Evolutionary conservation across 768 basidiomycete genomes (phyloP).

Genomic region (Terana coerulea): DNA sequence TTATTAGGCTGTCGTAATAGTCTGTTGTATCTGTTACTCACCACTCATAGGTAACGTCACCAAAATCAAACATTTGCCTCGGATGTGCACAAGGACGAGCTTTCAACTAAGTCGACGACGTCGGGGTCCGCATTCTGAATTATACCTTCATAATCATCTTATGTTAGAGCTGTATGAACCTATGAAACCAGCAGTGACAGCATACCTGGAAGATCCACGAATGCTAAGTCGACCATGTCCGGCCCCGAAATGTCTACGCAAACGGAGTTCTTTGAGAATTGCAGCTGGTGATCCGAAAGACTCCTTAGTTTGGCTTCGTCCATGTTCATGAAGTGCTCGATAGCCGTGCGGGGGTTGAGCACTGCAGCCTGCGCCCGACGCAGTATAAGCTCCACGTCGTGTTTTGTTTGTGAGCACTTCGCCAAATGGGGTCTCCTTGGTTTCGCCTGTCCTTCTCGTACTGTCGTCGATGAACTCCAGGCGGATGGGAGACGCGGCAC

Average conservation of each 20-base stretch:
- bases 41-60: conserved; percentile 53
- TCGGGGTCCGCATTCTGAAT: conserved; percentile 46
- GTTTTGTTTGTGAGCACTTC: conserved; percentile 36
- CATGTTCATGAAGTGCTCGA: conserved; percentile 21
- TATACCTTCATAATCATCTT: conserved; percentile 33
- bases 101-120: conserved; percentile 41
- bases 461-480: conserved; percentile 35
- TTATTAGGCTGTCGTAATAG: not conserved
- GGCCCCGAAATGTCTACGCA: conserved; percentile 20
- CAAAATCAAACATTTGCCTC: conserved; percentile 49
- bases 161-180: too few relatives aligned
- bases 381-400: conserved; percentile 48
- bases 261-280: conserved; percentile 24
- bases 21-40: conserved; percentile 20
- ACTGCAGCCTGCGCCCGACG: conserved; percentile 60
- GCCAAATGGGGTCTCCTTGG: conserved; percentile 39
- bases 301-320: not conserved
- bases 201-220: conserved; percentile 19
- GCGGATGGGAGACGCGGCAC: conserved; percentile 40
- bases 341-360: conserved; percentile 39
- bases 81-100: conserved; percentile 47
- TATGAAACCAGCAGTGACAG: too few relatives aligned
- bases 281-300: conserved; percentile 5
- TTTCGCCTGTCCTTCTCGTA: conserved; percentile 7
- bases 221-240: conserved; percentile 21